Conservation (phyloP, 2,329 filamentous ascomycete species). For the Clarireedia homoeocarpa region DNA sequence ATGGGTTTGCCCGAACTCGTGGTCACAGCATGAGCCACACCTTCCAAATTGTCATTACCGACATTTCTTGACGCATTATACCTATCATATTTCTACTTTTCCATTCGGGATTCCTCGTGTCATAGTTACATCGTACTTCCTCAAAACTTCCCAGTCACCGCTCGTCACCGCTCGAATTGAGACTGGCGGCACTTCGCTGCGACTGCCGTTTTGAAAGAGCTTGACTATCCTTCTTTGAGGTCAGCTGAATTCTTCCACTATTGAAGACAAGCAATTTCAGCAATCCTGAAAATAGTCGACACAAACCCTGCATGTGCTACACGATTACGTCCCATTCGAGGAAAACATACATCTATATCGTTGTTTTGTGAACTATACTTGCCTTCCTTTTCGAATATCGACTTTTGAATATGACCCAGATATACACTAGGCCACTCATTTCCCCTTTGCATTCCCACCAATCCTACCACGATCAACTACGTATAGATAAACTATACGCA, state of each 20-base stretch:
- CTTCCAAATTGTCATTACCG: slow-evolving; percentile 19
- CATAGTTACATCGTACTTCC: slow-evolving; percentile 11
- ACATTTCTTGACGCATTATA: slow-evolving; percentile 16
- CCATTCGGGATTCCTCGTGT: slow-evolving; percentile 13
- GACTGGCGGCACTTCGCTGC: slow-evolving; percentile 22
- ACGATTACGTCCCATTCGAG: slow-evolving; percentile 16
- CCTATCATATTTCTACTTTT: slow-evolving; percentile 15
- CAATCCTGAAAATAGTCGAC: slow-evolving; percentile 19
- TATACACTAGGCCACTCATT: slow-evolving; percentile 22
- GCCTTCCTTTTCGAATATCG: background rate
- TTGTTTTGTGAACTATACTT: slow-evolving; percentile 9
- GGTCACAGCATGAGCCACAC: slow-evolving; percentile 28
- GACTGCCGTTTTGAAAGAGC: slow-evolving; percentile 20
- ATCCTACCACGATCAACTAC: slow-evolving; percentile 14
- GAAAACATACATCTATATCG: slow-evolving; percentile 13
- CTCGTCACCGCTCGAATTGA: slow-evolving; percentile 16
- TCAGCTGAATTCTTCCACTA: slow-evolving; percentile 20
- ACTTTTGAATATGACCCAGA: slow-evolving; percentile 25
- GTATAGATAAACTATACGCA: slow-evolving; percentile 11
- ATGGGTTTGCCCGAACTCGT: slow-evolving; percentile 24
- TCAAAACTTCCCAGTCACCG: slow-evolving; percentile 12
- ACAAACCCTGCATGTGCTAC: slow-evolving; percentile 22
- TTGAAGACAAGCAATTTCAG: slow-evolving; percentile 11
- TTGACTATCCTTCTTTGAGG: slow-evolving; percentile 12
- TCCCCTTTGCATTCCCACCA: slow-evolving; percentile 18